Base-by-base conservation (phyloP, 257 asterid species). In the Solanum virginianum region DNA sequence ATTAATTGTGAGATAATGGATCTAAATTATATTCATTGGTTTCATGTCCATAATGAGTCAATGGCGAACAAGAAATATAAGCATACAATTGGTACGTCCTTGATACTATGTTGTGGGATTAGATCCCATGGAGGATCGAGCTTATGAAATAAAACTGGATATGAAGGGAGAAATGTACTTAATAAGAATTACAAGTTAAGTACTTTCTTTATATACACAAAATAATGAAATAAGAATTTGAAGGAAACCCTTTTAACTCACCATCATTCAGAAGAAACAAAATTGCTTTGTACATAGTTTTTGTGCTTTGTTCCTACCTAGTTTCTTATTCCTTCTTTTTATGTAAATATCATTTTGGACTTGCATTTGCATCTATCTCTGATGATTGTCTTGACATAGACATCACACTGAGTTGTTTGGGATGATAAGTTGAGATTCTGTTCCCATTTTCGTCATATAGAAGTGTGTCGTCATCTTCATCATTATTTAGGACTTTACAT, bases 361-460 rank as follows among this genome's bases (percentile, higher is more conserved):
- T 53, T 49, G 86, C 75, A 83, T 70, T 84, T 12, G 15, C 47
- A 72, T 89, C 88, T 20, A 47, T 36, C 1, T 32, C 54, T 1
- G 88, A 87, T 70, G 62, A 72, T 51, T 87, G 89, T 36, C 89
- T 72, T 15, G 90, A 87, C 85, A 83, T 63, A 11, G 80, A 55
- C 54, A 85, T 11, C 7, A 75, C 63, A 22, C 14, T 5, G 6
- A 65, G 85, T 70, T 57, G 82, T 84, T 87, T 93, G 1, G 91
- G 95, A 47, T 92, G 98, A 85, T 91, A 93, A 5, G 97, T 56
- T 0, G 91, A 62, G 59, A 96, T 90, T 49, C 86, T 88, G 15
- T 90, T 91, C 4, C 98, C 98, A 43, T 93, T 89, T 80, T 92
- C 95, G 74, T 96, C 99, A 63, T 89, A 91, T 51, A 93, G 36